Evolutionary conservation across 768 basidiomycete species (phyloP).

Genomic region (Suillus sp.): DNA sequence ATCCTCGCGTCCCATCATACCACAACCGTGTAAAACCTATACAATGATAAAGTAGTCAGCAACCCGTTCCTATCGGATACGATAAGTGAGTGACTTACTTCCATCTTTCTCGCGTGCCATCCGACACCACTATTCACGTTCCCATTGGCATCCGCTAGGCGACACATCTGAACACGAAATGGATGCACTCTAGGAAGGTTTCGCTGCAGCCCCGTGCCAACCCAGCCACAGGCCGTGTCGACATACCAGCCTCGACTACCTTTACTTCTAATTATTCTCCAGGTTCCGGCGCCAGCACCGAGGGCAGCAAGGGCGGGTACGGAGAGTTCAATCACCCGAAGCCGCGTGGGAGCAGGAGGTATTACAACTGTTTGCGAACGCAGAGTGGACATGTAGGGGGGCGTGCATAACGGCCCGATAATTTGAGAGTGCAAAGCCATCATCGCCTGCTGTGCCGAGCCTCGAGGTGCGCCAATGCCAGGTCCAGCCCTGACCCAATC

Average conservation of each 20-base stretch:
- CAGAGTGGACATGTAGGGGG: slow-evolving; percentile 71
- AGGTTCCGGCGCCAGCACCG: slow-evolving; percentile 78
- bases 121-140: slow-evolving; percentile 91
- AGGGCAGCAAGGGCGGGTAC: slow-evolving; percentile 68
- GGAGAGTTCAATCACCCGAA: slow-evolving; percentile 88
- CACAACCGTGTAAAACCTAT: slow-evolving; percentile 83
- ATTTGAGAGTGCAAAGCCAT: slow-evolving; percentile 75
- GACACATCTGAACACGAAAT: slow-evolving; percentile 68
- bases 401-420: slow-evolving; percentile 77
- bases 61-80: slow-evolving; percentile 2
- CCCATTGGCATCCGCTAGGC: slow-evolving; percentile 78
- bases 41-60: slow-evolving; percentile 11
- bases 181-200: slow-evolving; percentile 64
- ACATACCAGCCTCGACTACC: slow-evolving; percentile 96
- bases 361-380: slow-evolving; percentile 31
- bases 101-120: slow-evolving; percentile 97
- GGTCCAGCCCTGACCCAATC: slow-evolving; percentile 49
- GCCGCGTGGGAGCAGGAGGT: slow-evolving; percentile 60
- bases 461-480: slow-evolving; percentile 30
- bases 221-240: slow-evolving; percentile 84
- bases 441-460: slow-evolving; percentile 68
- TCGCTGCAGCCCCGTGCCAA: slow-evolving; percentile 53
- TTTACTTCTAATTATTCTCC: slow-evolving; percentile 90
- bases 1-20: slow-evolving; percentile 90
- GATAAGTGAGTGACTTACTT: slow-evolving; percentile 55